These are phyloP conservation scores for Fragilariopsis cylindrus DNA, from an alignment of 108 stramenopile genomes.

Conservation along the genomic window DNA sequence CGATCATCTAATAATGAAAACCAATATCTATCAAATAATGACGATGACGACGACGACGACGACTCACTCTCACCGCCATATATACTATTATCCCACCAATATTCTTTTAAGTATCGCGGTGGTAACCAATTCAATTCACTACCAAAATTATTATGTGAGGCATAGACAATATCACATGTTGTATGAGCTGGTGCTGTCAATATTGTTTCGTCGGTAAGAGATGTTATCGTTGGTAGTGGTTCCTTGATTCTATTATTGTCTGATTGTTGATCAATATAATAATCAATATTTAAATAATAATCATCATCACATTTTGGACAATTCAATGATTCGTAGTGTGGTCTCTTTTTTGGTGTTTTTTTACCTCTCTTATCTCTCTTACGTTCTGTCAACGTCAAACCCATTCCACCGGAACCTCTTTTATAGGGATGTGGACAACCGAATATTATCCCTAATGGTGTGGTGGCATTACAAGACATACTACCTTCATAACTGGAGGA, in stretches of 20 bases:
- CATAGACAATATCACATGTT: constrained; percentile 38
- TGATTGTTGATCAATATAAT: neutral
- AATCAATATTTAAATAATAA: neutral
- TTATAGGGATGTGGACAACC: constrained; percentile 31
- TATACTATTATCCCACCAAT: constrained; percentile 26
- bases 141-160: constrained; percentile 40
- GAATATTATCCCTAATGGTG: constrained; percentile 41
- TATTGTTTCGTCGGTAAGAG: neutral
- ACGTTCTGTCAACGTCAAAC: neutral
- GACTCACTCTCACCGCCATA: neutral
- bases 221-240: neutral
- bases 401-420: neutral
- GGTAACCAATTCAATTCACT: constrained; percentile 54
- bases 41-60: too few relatives aligned
- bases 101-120: constrained; percentile 23
- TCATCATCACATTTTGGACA: constrained; percentile 5
- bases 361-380: too few relatives aligned
- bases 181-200: neutral
- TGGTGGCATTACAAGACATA: constrained; percentile 36
- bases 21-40: neutral
- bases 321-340: neutral
- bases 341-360: neutral
- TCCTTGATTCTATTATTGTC: neutral
- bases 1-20: neutral
- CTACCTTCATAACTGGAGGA: constrained; percentile 33